Evolutionary conservation across 2,329 filamentous ascomycete species (phyloP).

Genomic region (Alternaria infectoria): DNA sequence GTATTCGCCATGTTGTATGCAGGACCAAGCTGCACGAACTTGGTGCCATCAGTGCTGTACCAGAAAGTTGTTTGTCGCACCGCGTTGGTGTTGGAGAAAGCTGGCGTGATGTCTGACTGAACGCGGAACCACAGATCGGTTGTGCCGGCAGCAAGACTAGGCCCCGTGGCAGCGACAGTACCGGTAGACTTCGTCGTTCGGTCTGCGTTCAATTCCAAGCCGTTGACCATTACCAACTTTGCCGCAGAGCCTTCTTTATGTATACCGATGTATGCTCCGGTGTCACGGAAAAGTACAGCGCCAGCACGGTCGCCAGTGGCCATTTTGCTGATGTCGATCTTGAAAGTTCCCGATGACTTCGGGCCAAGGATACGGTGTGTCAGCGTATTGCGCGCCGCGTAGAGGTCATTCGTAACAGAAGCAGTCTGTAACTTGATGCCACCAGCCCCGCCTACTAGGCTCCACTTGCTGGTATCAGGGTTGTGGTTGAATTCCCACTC

Average conservation of each 20-base stretch:
- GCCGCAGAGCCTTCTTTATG: constrained; percentile 48
- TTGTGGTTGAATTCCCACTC: constrained; percentile 70
- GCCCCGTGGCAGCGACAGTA: constrained; percentile 34
- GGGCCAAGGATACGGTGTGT: constrained; percentile 52
- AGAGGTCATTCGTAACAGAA: constrained; percentile 60
- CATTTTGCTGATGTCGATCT: constrained; percentile 58
- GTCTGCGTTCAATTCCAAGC: constrained; percentile 47
- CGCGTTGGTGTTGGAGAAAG: constrained; percentile 29
- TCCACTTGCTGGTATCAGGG: constrained; percentile 58
- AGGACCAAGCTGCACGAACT: constrained; percentile 39
- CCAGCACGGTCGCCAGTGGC: constrained; percentile 60
- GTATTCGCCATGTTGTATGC: constrained; percentile 43
- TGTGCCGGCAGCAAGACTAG: constrained; percentile 14
- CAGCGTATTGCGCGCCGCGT: constrained; percentile 51
- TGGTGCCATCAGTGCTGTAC: constrained; percentile 47
- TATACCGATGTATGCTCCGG: constrained; percentile 61
- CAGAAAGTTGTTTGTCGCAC: constrained; percentile 40
- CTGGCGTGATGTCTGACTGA: constrained; percentile 46
- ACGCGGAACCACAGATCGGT: constrained; percentile 43
- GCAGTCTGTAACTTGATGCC: constrained; percentile 57
- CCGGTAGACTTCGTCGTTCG: constrained; percentile 45
- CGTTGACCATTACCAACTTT: constrained; percentile 46
- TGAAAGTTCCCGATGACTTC: constrained; percentile 56
- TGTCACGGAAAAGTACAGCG: constrained; percentile 61
- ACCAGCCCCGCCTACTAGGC: constrained; percentile 49